Evolutionary conservation across 768 basidiomycete species (phyloP), one percentile per base, ranked within the genome.

Genomic region (Mycena alexandri): DNA sequence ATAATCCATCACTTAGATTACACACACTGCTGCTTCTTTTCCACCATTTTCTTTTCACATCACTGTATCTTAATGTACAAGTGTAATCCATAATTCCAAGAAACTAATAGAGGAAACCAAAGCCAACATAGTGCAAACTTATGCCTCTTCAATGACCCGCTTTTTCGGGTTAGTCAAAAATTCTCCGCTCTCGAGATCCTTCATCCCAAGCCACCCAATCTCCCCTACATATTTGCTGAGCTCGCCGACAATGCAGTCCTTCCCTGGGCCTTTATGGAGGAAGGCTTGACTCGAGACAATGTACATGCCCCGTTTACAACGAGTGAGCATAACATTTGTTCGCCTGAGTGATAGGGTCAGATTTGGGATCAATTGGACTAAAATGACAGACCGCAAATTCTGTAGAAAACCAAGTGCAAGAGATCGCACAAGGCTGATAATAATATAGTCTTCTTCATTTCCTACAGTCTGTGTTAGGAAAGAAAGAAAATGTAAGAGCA

Each of bases 271-370:
- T n/a, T 74, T 70, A 44, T 50, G 33, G n/a, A 95, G 79, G 73
- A 94, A 95, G 19, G 79, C 79, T 69, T 81, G 80, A 71, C 83
- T 92, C 22, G 90, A 83, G 57, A 90, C 81, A 71, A 95, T 90
- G 64, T 89, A 88, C 93, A 95, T 94, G 34, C 89, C 90, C 55
- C 79, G 82, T 75, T 91, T 90, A 83, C 90, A 93, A 42, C 94
- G 87, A 52, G 89, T 90, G 10, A 95, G 88, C 93, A 95, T 94
- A 64, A 95, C 93, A 89, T 95, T 95, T 59, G 91, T 90, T 19
- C 94, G 84, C 33, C 70, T 71, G 36, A 24, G 14, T 33, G n/a
- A 47, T 44, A 7, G 47, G 19, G 10, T 66, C 22, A 68, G 46
- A 44, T 33, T 29, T 0, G 19, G 29, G 53, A 34, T 0, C 24